Base-by-base conservation (phyloP, 768 basidiomycete genomes). In the Lentinula sp. region DNA sequence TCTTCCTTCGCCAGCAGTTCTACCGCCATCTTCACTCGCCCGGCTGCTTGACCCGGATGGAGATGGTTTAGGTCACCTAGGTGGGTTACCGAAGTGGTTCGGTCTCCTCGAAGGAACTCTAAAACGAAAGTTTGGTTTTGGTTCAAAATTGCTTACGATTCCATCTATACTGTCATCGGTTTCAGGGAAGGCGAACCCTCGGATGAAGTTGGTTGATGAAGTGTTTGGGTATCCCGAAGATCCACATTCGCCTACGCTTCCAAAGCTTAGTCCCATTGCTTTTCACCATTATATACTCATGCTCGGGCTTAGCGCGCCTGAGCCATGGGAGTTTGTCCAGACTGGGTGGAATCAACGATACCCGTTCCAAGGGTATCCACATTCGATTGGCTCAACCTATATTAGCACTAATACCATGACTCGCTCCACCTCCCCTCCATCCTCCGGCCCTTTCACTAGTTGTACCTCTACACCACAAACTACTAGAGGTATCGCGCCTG, bases 231-330 rank as follows among this genome's bases (percentile, higher is more conserved):
- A 56, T 33, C 55, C 55, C 10, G 12, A 43, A 33, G 16, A 42
- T 36, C 16, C 45, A 18, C 6, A 13, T 16, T 23, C 56, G n/a
- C 32, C 37, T 8, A 18, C 33, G 28, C 46, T 59, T 49, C 57
- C 57, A n/a, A 36, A 39, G n/a, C 57, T 59, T 37, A 50, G 33
- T 4, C 6, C 57, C 23, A 49, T 28, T 5, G 36, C 57, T 6
- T 59, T 59, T n/a, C 46, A 59, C 32, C 57, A 59, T 20, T 59
- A 59, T 32, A 59, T 59, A 36, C 48, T 59, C 12, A 13, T 59
- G 6, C 57, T 59, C 7, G 55, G 55, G 20, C 41, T 56, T 3
- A 43, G 55, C 28, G 55, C 55, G 10, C 55, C 55, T 15, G 55
- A 56, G 23, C 55, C 55, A 12, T 32, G 55, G 55, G 55, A 56